phyloP scores from a whole-genome alignment of 129 eudicot species.

The sunflower (Helianthus annuus) region DNA sequence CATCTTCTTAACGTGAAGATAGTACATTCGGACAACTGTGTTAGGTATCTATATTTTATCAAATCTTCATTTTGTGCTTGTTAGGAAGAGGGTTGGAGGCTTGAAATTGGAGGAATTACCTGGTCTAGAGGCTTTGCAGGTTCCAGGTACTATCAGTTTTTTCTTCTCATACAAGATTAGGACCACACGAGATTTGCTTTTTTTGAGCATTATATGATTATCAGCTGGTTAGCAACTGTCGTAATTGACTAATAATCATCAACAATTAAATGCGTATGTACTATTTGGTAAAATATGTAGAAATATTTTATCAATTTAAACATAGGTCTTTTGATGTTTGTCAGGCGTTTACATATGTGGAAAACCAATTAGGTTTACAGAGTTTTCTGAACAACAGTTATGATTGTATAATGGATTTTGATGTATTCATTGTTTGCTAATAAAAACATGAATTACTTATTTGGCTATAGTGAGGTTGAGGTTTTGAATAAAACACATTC shows the following conservation, averaged over 20 bases:
- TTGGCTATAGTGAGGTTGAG: constrained; percentile 14
- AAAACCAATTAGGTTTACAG: constrained; percentile 10
- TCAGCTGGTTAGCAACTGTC: not conserved
- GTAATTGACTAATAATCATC: not conserved
- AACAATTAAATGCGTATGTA: not conserved
- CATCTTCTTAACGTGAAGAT: not conserved
- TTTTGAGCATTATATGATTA: constrained; percentile 15
- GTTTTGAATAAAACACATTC: constrained; percentile 9
- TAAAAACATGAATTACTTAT: not conserved
- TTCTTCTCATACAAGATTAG: constrained; percentile 15
- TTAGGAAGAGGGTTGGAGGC: constrained; percentile 93
- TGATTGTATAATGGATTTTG: not conserved
- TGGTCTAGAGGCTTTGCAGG: constrained; percentile 80
- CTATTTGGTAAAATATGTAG: not conserved
- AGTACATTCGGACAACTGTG: not conserved
- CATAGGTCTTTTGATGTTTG: not conserved
- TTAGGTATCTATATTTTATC: constrained; percentile 1
- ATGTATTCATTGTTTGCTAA: not conserved
- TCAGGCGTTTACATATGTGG: not conserved
- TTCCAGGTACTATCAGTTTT: constrained; percentile 61
- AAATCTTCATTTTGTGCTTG: constrained; percentile 14
- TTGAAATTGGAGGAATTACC: constrained; percentile 90
- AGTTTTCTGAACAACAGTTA: not conserved
- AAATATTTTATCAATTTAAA: not conserved
- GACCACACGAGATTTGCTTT: not conserved